These are phyloP conservation scores for Thermothielavioides terrestris DNA, from an alignment of 495 filamentous ascomycete species.

Conservation along the genomic window DNA sequence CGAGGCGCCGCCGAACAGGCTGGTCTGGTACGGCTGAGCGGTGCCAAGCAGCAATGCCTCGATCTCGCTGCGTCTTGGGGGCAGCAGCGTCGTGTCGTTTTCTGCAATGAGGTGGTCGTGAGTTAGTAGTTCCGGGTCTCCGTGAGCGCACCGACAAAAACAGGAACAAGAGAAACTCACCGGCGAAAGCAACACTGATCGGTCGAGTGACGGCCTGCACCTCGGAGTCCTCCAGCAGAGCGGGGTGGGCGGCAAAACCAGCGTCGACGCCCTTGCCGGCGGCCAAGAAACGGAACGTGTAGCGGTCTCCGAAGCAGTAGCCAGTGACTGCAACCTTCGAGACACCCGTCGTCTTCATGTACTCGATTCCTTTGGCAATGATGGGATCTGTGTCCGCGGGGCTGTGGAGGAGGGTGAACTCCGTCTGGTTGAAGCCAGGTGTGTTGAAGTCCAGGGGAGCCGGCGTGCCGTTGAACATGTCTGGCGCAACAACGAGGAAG, in stretches of 20 bases:
- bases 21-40: background rate
- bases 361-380: background rate
- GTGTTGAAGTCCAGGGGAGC: background rate
- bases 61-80: background rate
- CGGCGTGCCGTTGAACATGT: constrained; percentile 2
- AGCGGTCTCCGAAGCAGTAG: constrained; percentile 1
- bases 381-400: constrained; percentile 1
- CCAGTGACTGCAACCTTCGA: background rate
- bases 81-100: background rate
- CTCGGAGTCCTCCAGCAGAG: background rate
- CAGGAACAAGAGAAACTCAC: background rate
- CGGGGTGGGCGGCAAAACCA: constrained; percentile 1
- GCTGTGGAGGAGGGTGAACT: background rate
- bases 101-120: background rate
- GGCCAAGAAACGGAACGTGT: constrained; percentile 1
- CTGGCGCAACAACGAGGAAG: background rate
- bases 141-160: background rate
- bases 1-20: background rate
- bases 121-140: too few species aligned
- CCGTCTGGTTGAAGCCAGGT: constrained; percentile 1
- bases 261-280: background rate
- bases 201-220: background rate
- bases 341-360: background rate
- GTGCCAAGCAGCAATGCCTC: background rate
- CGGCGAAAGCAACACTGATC: constrained; percentile 1